These are phyloP conservation scores for Kwoniella botswanensis DNA, from an alignment of 768 basidiomycete species.

Conservation along the genomic window DNA sequence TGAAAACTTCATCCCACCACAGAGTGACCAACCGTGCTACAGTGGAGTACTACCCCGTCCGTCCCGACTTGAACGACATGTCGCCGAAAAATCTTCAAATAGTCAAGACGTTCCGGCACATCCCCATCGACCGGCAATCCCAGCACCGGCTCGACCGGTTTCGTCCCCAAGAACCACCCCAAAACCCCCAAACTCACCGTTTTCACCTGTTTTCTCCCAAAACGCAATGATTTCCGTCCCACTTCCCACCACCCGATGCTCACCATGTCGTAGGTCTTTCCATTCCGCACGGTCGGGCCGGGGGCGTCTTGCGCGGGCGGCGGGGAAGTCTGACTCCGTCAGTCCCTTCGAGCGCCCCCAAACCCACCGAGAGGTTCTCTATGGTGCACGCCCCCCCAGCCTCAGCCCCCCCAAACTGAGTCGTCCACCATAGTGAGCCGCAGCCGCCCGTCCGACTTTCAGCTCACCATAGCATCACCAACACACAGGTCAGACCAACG, in stretches of 20 bases:
- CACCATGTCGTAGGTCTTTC: not conserved
- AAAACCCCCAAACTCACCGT: not conserved
- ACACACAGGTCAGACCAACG: not conserved
- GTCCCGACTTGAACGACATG: not conserved
- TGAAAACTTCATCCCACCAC: slow-evolving; percentile 6
- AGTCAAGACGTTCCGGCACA: not conserved
- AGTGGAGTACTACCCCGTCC: slow-evolving; percentile 16
- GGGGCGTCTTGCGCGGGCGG: slow-evolving; percentile 1
- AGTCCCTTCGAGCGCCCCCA: not conserved
- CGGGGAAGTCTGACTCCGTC: not conserved
- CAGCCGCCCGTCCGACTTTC: not conserved
- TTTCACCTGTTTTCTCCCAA: not conserved
- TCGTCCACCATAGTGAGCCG: not conserved
- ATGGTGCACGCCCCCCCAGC: slow-evolving; percentile 6
- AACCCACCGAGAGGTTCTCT: not conserved
- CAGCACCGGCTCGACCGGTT: not conserved
- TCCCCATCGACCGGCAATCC: slow-evolving; percentile 1
- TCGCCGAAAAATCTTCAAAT: slow-evolving; percentile 4
- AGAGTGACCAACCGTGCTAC: not conserved
- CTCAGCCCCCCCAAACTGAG: not conserved
- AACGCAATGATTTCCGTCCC: slow-evolving; percentile 8
- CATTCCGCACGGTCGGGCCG: slow-evolving; percentile 7
- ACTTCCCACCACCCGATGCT: not conserved
- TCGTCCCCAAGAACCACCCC: not conserved
- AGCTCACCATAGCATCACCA: not conserved